Base-by-base conservation (phyloP, 805 yeast genomes). In the Saturnispora besseyi region DNA sequence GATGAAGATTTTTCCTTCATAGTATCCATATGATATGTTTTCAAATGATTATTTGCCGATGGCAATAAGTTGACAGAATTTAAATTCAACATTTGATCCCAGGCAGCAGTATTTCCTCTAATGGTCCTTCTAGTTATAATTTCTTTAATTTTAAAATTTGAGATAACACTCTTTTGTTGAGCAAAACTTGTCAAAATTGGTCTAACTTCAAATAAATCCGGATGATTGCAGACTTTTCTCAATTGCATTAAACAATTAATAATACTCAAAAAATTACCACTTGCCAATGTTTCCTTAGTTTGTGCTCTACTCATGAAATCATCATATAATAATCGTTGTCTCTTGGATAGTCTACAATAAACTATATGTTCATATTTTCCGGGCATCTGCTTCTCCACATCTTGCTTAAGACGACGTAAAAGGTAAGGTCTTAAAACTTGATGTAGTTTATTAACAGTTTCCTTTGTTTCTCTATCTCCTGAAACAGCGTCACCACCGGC, bases 331-430 rank as follows among this genome's bases (percentile, higher is more conserved):
- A 79, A 86, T 53, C 98, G 70, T 63, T 93, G 99, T 55, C 99
- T 77, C 59, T 93, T 89, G 1, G 97, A 89, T 42, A 93, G 69
- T 28, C 96, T 78, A 69, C 99, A 95, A 62, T 86, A 87, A 5
- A 93, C 82, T 51, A 93, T 82, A 64, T 93, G 99, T 64, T 93
- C 99, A 64, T 89, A 87, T 62, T 93, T 93, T 0, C 86, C 96
- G 1, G 99, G 99, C 99, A 93, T 93, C 66, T 93, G 99, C 61
- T 91, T 89, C 60, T 93, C 99, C 12, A 93, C 99, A 66, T 93
- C 99, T 21, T 87, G 88, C 63, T 93, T 93, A 61, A 93, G 75
- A 56, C 99, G 81, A 64, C 99, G 80, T 52, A 93, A 70, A 37
- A 93, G 70, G 60, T 91, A 93, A 0, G 99, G 99, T 55, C 99